Conservation (phyloP, 208 protist species). For the Crithidia mellificae region DNA sequence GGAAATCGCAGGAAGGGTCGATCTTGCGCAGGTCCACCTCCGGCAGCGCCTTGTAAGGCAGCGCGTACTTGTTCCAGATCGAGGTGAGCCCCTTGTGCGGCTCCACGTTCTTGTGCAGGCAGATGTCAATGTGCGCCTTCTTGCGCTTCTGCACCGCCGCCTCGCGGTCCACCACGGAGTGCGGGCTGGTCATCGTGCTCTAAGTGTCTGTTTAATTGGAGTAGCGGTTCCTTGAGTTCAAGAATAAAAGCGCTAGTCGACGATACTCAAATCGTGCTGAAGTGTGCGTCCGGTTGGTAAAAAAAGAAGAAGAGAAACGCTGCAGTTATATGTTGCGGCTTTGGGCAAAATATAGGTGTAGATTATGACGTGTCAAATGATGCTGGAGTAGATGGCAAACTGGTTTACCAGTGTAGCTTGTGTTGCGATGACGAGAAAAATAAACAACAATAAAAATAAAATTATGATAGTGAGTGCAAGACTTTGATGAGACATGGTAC, state of each 20-base stretch:
- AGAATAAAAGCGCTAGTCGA: too few species aligned
- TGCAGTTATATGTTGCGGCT: not conserved
- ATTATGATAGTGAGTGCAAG: too few species aligned
- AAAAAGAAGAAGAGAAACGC: not conserved
- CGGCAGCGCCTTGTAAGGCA: conserved; percentile 88
- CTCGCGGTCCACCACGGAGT: conserved; percentile 51
- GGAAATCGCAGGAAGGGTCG: conserved; percentile 74
- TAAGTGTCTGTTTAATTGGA: too few species aligned
- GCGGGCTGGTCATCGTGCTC: not conserved
- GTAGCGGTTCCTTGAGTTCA: too few species aligned
- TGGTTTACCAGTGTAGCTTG: too few species aligned
- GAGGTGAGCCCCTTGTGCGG: conserved; percentile 60
- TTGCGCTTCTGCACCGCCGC: conserved; percentile 75
- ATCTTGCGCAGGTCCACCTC: conserved; percentile 82
- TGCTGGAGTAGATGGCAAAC: too few species aligned
- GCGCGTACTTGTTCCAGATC: conserved; percentile 80
- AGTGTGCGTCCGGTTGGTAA: too few species aligned
- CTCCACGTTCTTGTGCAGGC: conserved; percentile 82
- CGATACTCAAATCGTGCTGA: too few species aligned
- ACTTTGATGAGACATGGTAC: too few species aligned
- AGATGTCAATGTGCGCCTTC: conserved; percentile 92
- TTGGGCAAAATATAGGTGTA: not conserved
- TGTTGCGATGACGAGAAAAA: too few species aligned
- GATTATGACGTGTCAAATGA: conserved; percentile 6
- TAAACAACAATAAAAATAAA: too few species aligned